phyloP scores from a whole-genome alignment of 169 alveolate species.

The Blepharisma undulans region DNA sequence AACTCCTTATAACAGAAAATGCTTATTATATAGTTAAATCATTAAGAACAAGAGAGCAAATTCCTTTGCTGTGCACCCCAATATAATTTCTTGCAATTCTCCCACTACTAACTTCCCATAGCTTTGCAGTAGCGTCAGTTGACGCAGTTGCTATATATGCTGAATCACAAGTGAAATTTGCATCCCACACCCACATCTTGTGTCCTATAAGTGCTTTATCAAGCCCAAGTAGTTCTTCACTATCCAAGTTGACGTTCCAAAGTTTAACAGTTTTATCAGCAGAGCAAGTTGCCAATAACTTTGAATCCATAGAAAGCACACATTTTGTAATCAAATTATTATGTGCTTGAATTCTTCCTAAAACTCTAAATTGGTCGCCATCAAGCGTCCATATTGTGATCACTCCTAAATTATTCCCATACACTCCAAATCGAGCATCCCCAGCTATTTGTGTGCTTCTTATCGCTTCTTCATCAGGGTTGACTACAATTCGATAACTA shows the following conservation, averaged over 20 bases:
- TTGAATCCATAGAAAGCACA: conserved; percentile 48
- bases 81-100: conserved; percentile 27
- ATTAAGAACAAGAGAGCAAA: conserved; percentile 23
- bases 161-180: conserved; percentile 69
- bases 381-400: conserved; percentile 40
- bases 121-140: conserved; percentile 65
- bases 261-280: conserved; percentile 74
- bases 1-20: neutral
- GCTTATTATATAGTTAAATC: neutral
- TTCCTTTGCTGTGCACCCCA: conserved; percentile 38
- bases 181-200: conserved; percentile 82
- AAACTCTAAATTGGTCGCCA: conserved; percentile 18
- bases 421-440: conserved; percentile 64
- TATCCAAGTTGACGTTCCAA: conserved; percentile 56
- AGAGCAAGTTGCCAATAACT: conserved; percentile 69
- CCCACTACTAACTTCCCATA: conserved; percentile 61
- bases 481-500: conserved; percentile 11
- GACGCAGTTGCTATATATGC: conserved; percentile 66
- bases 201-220: conserved; percentile 67
- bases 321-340: conserved; percentile 65
- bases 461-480: conserved; percentile 52
- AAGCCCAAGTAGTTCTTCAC: conserved; percentile 36
- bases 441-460: conserved; percentile 65
- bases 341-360: conserved; percentile 68
- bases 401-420: conserved; percentile 67